Evolutionary conservation across 2,329 filamentous ascomycete genomes (phyloP), one percentile per base, ranked within the genome.

Genomic region (Colletotrichum gigasporum): DNA sequence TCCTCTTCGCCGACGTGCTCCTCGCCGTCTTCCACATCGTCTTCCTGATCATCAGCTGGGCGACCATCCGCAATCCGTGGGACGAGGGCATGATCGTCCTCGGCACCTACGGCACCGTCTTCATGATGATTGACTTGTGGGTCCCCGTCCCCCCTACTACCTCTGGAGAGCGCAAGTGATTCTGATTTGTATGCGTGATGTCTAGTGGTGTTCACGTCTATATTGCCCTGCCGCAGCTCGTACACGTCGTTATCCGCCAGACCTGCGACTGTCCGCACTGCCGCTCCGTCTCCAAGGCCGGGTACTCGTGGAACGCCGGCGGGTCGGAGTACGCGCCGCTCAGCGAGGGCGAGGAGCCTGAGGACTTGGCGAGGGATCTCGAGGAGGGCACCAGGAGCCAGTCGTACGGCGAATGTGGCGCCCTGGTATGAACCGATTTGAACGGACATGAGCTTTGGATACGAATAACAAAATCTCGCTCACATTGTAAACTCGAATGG

Each of bases 181-280:
- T n/a, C 26, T 24, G 5, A 35, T n/a, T n/a, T n/a, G n/a, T n/a
- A n/a, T n/a, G 2, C 3, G 1, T 14, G 3, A 7, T 16, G 5
- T 18, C 2, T n/a, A 67, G 65, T 7, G 62, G 47, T 18, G 54
- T 67, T 16, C 65, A 67, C 28, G 2, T 55, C 7, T 61, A 37
- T 22, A 30, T 67, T 63, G 83, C 80, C 10, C 80, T 82, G 53
- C 41, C 55, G 7, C 56, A 65, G 22, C 16, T 59, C 5, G 14
- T 35, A 11, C 62, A 62, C n/a, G 8, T 61, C 3, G 12, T 65
- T 12, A 10, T 47, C 22, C 45, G 35, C 5, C 50, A 48, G 7
- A 55, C 32, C 28, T 65, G 62, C 24, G 51, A 37, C 28, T 65
- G 62, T 22, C 42, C 62, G 2, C 62, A 65, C 57, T 65, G 57